These are phyloP conservation scores for Lachnellula cervina DNA, from an alignment of 2,329 filamentous ascomycete species.

Conservation along the genomic window DNA sequence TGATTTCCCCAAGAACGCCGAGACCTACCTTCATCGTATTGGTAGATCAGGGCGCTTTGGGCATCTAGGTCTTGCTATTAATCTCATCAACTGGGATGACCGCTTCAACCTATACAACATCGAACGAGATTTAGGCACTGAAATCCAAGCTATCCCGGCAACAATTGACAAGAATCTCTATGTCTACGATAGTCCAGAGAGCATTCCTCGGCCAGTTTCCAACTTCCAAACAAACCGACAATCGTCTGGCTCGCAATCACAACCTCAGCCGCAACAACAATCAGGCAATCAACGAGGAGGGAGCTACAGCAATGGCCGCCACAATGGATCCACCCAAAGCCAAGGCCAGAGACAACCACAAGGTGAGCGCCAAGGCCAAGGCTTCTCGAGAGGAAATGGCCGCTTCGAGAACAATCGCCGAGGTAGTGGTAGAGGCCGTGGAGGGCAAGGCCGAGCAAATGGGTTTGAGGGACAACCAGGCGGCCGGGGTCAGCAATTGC, in stretches of 20 bases:
- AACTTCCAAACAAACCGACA: constrained; percentile 37
- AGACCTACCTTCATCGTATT: constrained; percentile 97
- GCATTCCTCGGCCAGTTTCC: constrained; percentile 77
- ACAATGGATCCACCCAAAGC: constrained; percentile 21
- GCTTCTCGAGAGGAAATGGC: constrained; percentile 25
- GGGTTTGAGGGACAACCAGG: constrained; percentile 30
- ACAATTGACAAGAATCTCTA: constrained; percentile 97
- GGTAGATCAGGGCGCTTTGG: constrained; percentile 96
- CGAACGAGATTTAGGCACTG: constrained; percentile 92
- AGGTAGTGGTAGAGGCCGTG: constrained; percentile 28
- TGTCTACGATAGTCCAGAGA: constrained; percentile 95
- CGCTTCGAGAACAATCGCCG: constrained; percentile 24
- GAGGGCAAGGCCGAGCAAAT: constrained; percentile 26
- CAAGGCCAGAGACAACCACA: constrained; percentile 26
- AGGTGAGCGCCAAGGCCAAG: constrained; percentile 25
- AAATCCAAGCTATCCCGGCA: constrained; percentile 93
- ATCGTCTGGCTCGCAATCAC: constrained; percentile 18
- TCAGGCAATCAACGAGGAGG: constrained; percentile 21
- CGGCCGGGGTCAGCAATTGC: constrained; percentile 28
- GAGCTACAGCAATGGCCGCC: constrained; percentile 26
- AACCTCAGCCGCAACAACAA: constrained; percentile 21
- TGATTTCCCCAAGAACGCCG: constrained; percentile 98
- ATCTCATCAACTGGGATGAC: constrained; percentile 99
- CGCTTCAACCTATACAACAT: constrained; percentile 99
- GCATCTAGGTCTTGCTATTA: constrained; percentile 95